Evolutionary conservation across 1,139 yeast genomes (phyloP).

Genomic region (Suhomyces anneliseae): DNA sequence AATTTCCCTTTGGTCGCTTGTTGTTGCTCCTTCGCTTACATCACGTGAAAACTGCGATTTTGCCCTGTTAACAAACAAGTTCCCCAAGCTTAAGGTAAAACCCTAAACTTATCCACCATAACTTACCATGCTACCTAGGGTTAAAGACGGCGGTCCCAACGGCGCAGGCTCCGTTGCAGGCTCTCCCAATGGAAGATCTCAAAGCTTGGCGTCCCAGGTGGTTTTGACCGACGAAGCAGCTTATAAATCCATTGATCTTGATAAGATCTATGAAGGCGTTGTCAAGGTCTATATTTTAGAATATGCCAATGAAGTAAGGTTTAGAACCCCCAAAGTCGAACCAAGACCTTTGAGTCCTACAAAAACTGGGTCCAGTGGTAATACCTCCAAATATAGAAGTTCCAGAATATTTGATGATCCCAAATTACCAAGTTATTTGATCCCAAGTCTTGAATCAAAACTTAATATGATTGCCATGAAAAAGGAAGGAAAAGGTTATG

Average conservation of each 20-base stretch:
- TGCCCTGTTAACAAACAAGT: background rate
- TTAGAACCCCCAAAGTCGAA: constrained; percentile 39
- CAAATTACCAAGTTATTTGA: constrained; percentile 48
- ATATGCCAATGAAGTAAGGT: constrained; percentile 59
- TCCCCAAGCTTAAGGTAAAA: background rate
- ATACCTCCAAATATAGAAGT: constrained; percentile 17
- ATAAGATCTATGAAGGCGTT: constrained; percentile 39
- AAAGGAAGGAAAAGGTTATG: constrained; percentile 38
- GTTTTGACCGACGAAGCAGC: constrained; percentile 19
- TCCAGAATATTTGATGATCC: constrained; percentile 17
- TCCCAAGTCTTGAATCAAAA: constrained; percentile 47
- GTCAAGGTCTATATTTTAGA: constrained; percentile 54
- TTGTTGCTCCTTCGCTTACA: background rate
- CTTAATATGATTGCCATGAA: constrained; percentile 57
- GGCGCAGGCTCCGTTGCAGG: background rate
- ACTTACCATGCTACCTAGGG: constrained; percentile 7
- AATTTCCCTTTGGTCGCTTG: background rate
- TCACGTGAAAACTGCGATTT: background rate
- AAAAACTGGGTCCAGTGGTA: constrained; percentile 11
- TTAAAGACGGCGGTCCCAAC: constrained; percentile 3
- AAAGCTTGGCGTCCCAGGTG: constrained; percentile 27
- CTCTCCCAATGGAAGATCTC: constrained; percentile 13
- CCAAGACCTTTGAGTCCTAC: constrained; percentile 2
- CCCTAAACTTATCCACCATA: background rate
- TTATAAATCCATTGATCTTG: constrained; percentile 29